Conservation (phyloP, 176 grass and related monocot genomes). For the Neostapfia colusana region DNA sequence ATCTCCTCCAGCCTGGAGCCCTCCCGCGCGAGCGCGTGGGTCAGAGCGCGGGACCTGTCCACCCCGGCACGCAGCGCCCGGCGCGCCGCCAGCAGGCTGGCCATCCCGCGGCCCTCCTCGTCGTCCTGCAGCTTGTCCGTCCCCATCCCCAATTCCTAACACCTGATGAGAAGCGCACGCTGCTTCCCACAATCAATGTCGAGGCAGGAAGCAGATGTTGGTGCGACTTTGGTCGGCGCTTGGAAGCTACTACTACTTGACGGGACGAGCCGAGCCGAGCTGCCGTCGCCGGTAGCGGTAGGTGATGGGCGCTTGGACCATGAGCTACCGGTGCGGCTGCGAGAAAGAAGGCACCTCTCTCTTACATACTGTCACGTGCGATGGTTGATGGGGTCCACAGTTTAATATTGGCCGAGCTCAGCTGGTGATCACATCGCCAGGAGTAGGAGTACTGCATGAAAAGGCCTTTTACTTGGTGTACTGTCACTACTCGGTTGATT, state of each 20-base stretch:
- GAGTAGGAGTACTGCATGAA: too few species aligned
- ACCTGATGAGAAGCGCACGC: too few species aligned
- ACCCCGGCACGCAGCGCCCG: conserved; percentile 42
- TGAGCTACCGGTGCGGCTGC: not conserved
- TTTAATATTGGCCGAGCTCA: too few species aligned
- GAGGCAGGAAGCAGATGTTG: not conserved
- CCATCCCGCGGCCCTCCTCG: conserved; percentile 21
- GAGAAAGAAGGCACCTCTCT: too few species aligned
- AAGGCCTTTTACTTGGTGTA: too few species aligned
- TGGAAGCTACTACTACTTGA: not conserved
- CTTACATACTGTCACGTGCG: too few species aligned
- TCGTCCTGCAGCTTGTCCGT: not conserved
- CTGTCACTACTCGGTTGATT: too few species aligned
- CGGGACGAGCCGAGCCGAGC: not conserved
- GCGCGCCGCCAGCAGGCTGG: conserved; percentile 51
- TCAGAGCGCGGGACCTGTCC: conserved; percentile 40
- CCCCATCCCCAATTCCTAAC: not conserved
- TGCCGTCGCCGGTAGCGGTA: too few species aligned
- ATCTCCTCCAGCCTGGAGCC: conserved; percentile 44
- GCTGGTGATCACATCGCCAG: too few species aligned
- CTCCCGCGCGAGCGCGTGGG: conserved; percentile 34
- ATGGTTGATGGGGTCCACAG: too few species aligned
- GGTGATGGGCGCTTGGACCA: conserved; percentile 36
- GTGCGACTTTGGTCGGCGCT: not conserved
- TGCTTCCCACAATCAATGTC: too few species aligned